A percentile compares a stretch with the other conserved stretches of the same genome.
Conservation (phyloP, 768 basidiomycete genomes). For the Holtermanniella nyarrowii region DNA sequence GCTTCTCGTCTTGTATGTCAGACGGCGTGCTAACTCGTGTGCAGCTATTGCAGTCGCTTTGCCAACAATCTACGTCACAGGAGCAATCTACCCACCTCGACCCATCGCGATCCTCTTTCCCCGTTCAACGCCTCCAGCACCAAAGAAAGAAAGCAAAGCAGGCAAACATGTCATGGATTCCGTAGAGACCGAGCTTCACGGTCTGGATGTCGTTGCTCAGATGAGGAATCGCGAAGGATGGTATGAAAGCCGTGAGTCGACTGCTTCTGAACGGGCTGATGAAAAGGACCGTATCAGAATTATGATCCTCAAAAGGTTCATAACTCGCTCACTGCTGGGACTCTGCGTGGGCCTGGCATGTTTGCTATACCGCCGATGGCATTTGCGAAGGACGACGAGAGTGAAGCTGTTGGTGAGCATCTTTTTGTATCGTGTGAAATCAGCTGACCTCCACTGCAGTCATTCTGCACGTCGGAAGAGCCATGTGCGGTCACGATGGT, state of each 20-base stretch:
- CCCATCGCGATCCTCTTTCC: slow-evolving; percentile 57
- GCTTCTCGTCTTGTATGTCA: too few relatives aligned
- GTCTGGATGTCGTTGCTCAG: slow-evolving; percentile 51
- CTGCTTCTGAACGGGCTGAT: slow-evolving; percentile 42
- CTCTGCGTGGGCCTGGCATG: slow-evolving; percentile 77
- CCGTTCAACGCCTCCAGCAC: slow-evolving; percentile 63
- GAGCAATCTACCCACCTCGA: slow-evolving; percentile 34
- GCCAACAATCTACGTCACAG: slow-evolving; percentile 29
- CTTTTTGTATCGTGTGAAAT: too few relatives aligned
- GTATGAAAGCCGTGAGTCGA: slow-evolving; percentile 40
- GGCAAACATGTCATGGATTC: slow-evolving; percentile 51
- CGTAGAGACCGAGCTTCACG: slow-evolving; percentile 61
- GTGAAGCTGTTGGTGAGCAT: slow-evolving; percentile 50
- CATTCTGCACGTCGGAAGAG: slow-evolving; percentile 72
- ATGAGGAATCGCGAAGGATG: slow-evolving; percentile 45
- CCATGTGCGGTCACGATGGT: slow-evolving; percentile 78
- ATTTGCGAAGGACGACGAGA: slow-evolving; percentile 63
- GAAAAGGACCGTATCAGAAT: slow-evolving; percentile 57
- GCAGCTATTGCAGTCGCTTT: slow-evolving; percentile 26
- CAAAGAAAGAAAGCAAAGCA: slow-evolving; percentile 51
- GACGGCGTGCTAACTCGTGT: neutral
- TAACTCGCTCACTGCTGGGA: slow-evolving; percentile 74
- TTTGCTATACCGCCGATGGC: slow-evolving; percentile 71
- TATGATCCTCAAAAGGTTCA: slow-evolving; percentile 63
- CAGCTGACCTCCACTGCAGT: slow-evolving; percentile 29